Evolutionary conservation across 441 rosid species (phyloP), one percentile per base, ranked within the genome.

Genomic region (Mallotus japonicus): DNA sequence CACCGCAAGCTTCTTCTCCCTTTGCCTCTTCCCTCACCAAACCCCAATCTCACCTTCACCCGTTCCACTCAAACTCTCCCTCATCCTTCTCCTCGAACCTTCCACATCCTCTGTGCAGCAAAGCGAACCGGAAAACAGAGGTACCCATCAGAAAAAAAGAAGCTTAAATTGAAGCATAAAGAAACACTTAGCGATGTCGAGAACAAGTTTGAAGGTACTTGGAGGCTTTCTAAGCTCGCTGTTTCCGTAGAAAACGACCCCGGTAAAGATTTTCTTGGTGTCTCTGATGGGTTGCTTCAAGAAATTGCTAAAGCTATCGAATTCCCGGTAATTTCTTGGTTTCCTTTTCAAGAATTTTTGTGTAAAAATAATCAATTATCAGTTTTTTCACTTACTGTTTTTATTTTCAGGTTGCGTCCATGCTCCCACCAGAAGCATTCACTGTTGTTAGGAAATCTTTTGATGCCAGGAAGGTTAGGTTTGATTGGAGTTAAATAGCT

Each of bases 71-170:
- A 57, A 4, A 13, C 42, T 34, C 75, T 58, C 44, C 65, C 62
- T 54, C 68, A 63, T 65, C 79, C 81, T 49, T 82, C 75, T 69
- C 62, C 4, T 81, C 86, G 70, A 65, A 74, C 78, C 4, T 64
- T 75, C 69, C 75, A 62, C 65, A 58, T 83, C 78, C 50, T 75
- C 85, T 82, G 86, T 85, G 75, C 92, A 37, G 0, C 75, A 4
- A 92, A 88, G 82, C 85, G 99, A 78, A 85, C 92, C 12, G 97
- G 94, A n/a, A 90, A 87, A 70, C 86, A 80, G 78, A 81, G 97
- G 76, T 94, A 94, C 76, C 99, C 99, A 22, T 94, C 99, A 0
- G 99, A 94, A 88, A 92, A 92, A 86, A 94, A 80, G 85, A 92
- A 88, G 83, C 85, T 92, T 64, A 89, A 82, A 32, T 67, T 78